A percentile compares a stretch with the other conserved stretches of the same genome.
These are phyloP conservation scores for Arabis hirsuta DNA, from an alignment of 345 rosid genomes.

Conservation along the genomic window DNA sequence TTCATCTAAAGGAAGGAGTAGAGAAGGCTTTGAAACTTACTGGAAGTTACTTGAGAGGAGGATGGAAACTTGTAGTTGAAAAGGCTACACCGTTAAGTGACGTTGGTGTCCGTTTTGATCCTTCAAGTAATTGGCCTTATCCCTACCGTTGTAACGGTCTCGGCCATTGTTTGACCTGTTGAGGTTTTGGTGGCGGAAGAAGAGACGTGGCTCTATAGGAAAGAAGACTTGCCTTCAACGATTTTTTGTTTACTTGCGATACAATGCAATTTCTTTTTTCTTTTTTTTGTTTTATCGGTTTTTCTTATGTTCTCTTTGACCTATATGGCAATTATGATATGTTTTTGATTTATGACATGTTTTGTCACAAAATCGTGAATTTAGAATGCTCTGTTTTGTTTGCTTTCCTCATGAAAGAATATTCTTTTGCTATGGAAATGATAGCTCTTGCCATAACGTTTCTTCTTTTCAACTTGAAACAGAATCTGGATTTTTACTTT, in stretches of 20 bases:
- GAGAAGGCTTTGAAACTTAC: too few species aligned
- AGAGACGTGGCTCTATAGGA: constrained; percentile 36
- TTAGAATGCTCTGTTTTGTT: constrained; percentile 22
- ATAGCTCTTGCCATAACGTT: too few species aligned
- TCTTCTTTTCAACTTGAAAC: too few species aligned
- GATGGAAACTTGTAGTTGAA: too few species aligned
- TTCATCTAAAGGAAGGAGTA: too few species aligned
- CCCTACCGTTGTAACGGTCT: constrained; percentile 43
- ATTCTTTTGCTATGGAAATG: constrained; percentile 7
- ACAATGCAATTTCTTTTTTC: background rate
- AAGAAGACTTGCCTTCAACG: too few species aligned
- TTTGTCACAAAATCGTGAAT: constrained; percentile 20
- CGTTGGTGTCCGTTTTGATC: too few species aligned
- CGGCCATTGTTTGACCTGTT: constrained; percentile 8
- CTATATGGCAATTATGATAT: too few species aligned
- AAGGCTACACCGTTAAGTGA: too few species aligned
- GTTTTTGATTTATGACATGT: background rate
- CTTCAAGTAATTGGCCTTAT: background rate
- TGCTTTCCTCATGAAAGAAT: background rate
- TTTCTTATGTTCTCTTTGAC: background rate
- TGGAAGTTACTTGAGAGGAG: too few species aligned
- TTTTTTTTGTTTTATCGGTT: background rate
- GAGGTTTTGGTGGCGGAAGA: constrained; percentile 36
- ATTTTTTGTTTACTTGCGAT: background rate
- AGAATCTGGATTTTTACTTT: background rate